These are phyloP conservation scores for Mentha longifolia DNA, from an alignment of 257 asterid genomes.

Conservation along the genomic window DNA sequence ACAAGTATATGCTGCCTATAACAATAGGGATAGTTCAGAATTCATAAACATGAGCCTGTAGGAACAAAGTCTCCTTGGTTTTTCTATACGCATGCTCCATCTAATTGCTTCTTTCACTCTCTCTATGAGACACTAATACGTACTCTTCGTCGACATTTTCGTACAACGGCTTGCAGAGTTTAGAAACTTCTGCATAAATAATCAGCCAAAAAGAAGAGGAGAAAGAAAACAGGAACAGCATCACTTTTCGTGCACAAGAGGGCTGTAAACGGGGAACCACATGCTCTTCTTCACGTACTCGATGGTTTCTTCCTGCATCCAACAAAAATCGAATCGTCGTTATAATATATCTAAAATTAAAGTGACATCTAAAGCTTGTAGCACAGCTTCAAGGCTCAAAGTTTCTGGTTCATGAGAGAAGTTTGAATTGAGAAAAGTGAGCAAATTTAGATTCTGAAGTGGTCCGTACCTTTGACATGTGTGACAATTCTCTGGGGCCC, in stretches of 20 bases:
- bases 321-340: slow-evolving; percentile 20
- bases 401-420: neutral
- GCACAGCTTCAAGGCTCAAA: neutral
- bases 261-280: slow-evolving; percentile 95
- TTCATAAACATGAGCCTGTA: neutral
- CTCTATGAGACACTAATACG: slow-evolving; percentile 24
- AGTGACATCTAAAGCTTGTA: too few species aligned
- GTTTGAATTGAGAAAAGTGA: neutral
- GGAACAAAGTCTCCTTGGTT: slow-evolving; percentile 2
- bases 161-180: slow-evolving; percentile 39
- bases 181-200: slow-evolving; percentile 27
- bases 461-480: slow-evolving; percentile 71
- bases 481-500: slow-evolving; percentile 71
- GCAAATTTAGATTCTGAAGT: neutral
- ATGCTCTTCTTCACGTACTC: slow-evolving; percentile 65
- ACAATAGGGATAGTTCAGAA: neutral
- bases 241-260: slow-evolving; percentile 97
- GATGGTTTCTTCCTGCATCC: slow-evolving; percentile 77
- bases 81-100: slow-evolving; percentile 21
- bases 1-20: slow-evolving; percentile 7
- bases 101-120: slow-evolving; percentile 9
- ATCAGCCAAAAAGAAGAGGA: neutral
- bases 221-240: neutral
- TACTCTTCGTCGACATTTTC: slow-evolving; percentile 17
- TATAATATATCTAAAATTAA: neutral